Evolutionary conservation across 2,329 filamentous ascomycete genomes (phyloP).

Genomic region (Erysiphe pulchra): DNA sequence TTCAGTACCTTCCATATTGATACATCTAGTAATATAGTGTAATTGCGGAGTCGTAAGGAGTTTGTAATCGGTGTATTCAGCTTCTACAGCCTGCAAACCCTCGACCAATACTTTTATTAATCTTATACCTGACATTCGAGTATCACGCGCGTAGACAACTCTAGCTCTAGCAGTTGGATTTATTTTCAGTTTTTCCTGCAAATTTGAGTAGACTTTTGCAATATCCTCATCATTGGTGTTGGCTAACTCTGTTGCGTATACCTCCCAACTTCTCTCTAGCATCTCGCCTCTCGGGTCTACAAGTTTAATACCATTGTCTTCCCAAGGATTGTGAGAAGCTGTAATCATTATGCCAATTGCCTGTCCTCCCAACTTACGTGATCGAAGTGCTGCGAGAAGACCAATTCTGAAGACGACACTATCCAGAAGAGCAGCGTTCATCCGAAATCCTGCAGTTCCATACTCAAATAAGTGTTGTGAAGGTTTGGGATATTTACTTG

Average conservation of each 20-base stretch:
- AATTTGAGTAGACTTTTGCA: conserved; percentile 46
- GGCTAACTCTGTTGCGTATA: conserved; percentile 64
- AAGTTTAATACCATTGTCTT: conserved; percentile 83
- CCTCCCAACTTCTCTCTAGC: conserved; percentile 90
- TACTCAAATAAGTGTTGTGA: conserved; percentile 32
- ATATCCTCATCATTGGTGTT: conserved; percentile 62
- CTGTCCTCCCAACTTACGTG: conserved; percentile 69
- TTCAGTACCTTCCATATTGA: conserved; percentile 74
- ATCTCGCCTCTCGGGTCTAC: conserved; percentile 97
- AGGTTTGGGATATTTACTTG: conserved; percentile 32
- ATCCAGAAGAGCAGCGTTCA: conserved; percentile 57
- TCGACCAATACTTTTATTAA: conserved; percentile 58
- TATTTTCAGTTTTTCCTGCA: conserved; percentile 53
- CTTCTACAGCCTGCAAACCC: conserved; percentile 49
- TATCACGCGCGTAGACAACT: conserved; percentile 80
- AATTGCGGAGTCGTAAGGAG: conserved; percentile 91
- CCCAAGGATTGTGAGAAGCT: conserved; percentile 72
- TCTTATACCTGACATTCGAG: conserved; percentile 67
- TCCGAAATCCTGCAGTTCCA: conserved; percentile 41
- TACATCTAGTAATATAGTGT: conserved; percentile 83
- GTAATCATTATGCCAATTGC: conserved; percentile 94
- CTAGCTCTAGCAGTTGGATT: conserved; percentile 44
- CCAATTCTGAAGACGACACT: conserved; percentile 85
- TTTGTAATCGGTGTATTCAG: conserved; percentile 62
- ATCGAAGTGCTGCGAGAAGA: conserved; percentile 66